Evolutionary conservation across 768 basidiomycete genomes (phyloP).

Genomic region (Obba rivulosa): DNA sequence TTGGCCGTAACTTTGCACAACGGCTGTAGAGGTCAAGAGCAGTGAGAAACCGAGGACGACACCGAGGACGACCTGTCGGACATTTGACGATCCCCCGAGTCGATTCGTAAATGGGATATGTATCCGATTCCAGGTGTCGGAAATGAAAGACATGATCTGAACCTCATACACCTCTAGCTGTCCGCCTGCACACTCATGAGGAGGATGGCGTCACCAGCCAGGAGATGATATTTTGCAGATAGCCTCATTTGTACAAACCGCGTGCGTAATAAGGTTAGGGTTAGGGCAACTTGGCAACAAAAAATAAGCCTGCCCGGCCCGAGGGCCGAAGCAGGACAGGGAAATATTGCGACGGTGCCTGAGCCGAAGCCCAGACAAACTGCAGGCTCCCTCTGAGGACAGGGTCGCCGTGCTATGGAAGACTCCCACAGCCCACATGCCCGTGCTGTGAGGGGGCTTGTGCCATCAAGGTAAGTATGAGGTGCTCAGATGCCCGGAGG

Average conservation of each 20-base stretch:
- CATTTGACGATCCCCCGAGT: conserved; percentile 11
- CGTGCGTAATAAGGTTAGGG: conserved; percentile 25
- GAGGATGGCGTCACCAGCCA: conserved; percentile 1
- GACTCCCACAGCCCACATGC: conserved; percentile 30
- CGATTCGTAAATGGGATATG: not conserved
- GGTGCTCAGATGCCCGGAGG: conserved; percentile 7
- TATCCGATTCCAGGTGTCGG: no score
- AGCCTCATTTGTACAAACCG: not conserved
- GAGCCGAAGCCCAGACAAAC: conserved; percentile 44
- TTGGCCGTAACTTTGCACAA: conserved; percentile 47
- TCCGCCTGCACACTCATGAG: not conserved
- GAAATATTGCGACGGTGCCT: conserved; percentile 43
- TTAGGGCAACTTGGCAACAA: conserved; percentile 17
- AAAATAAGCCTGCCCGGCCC: conserved; percentile 45
- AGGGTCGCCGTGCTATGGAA: conserved; percentile 52
- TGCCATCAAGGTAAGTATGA: conserved; percentile 34
- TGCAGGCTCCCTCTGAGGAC: conserved; percentile 40
- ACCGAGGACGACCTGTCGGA: conserved; percentile 40
- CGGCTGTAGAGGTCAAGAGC: conserved; percentile 64
- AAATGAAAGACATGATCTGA: no score
- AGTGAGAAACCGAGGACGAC: conserved; percentile 72
- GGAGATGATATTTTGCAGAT: not conserved
- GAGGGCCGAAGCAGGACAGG: conserved; percentile 45
- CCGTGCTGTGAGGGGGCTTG: conserved; percentile 32
- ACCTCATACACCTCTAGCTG: no score